A percentile compares a stretch with the other conserved stretches of the same genome.
Evolutionary conservation across 306 rosid species (phyloP).

Genomic region (Abrus precatorius): DNA sequence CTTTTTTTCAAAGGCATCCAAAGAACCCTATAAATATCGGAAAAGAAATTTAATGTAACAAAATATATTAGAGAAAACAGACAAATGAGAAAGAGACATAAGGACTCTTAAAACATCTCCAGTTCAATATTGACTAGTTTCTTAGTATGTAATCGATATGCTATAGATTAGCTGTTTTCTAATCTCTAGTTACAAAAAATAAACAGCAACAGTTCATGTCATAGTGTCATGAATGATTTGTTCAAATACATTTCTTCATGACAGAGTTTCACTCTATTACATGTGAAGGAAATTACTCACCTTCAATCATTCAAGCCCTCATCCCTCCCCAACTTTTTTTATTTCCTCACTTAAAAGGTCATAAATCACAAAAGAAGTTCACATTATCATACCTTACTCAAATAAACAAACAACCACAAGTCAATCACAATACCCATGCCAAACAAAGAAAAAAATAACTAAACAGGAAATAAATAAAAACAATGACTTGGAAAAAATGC

Average conservation of each 20-base stretch:
- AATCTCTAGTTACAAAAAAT: constrained; percentile 22
- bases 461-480: too few species aligned
- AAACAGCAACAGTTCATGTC: constrained; percentile 21
- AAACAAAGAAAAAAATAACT: too few species aligned
- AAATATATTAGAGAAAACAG: constrained; percentile 14
- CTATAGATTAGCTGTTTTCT: neutral
- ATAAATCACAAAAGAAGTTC: too few species aligned
- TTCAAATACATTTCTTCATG: neutral
- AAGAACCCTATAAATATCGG: constrained; percentile 60
- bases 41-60: constrained; percentile 15
- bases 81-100: neutral
- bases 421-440: too few species aligned
- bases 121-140: constrained; percentile 4
- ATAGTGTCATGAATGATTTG: neutral
- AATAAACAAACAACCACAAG: too few species aligned
- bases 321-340: too few species aligned
- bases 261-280: neutral
- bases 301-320: neutral
- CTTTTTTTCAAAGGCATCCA: constrained; percentile 75
- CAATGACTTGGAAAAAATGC: too few species aligned
- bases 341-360: too few species aligned
- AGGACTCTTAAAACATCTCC: neutral
- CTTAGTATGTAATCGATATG: neutral
- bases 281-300: neutral
- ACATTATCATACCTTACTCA: too few species aligned